phyloP scores from a whole-genome alignment of 345 rosid species.

The Pistacia atlantica region DNA sequence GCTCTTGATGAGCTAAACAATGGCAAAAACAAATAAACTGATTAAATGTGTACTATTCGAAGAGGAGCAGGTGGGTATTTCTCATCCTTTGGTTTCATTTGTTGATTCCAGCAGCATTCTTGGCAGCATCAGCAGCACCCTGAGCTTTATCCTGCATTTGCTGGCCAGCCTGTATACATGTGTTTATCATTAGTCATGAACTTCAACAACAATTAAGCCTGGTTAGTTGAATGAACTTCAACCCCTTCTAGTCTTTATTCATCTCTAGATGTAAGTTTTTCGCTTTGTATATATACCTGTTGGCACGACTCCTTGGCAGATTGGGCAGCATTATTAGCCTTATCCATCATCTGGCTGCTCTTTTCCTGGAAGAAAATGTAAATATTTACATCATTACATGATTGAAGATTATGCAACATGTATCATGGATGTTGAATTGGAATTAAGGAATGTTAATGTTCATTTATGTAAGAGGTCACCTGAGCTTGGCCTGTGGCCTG shows the following conservation, averaged over 20 bases:
- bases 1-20: too few relatives aligned
- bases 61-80: not conserved
- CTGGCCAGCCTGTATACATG: conserved; percentile 32
- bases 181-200: too few relatives aligned
- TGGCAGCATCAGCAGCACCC: conserved; percentile 34
- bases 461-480: conserved; percentile 16
- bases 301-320: conserved; percentile 35
- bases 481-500: conserved; percentile 39
- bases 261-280: too few relatives aligned
- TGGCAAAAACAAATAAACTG: too few relatives aligned
- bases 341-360: conserved; percentile 25
- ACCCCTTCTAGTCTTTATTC: too few relatives aligned
- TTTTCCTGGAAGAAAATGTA: conserved; percentile 28
- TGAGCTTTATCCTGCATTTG: conserved; percentile 38
- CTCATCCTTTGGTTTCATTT: conserved; percentile 18
- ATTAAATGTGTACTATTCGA: too few relatives aligned
- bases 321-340: conserved; percentile 23
- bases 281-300: conserved; percentile 12
- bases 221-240: too few relatives aligned
- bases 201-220: too few relatives aligned
- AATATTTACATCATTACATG: too few relatives aligned
- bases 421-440: not conserved
- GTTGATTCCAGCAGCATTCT: conserved; percentile 30
- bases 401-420: too few relatives aligned
- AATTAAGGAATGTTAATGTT: not conserved